Conservation (phyloP, 352 stramenopile genomes). For the Phytophthora fragariae region DNA sequence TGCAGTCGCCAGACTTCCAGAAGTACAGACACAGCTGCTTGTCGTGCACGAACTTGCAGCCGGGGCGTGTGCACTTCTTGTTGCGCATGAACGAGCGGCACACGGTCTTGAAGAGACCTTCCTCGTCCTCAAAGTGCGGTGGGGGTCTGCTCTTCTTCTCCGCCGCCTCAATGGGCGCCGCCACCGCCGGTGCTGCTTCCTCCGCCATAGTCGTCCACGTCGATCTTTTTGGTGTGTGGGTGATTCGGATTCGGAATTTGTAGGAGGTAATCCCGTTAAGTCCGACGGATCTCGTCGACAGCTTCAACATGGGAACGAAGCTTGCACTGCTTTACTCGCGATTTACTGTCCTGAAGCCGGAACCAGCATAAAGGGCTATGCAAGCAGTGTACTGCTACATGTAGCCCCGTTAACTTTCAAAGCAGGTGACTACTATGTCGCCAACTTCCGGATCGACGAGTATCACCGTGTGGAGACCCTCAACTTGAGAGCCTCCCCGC, state of each 20-base stretch:
- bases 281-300: neutral
- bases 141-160: slow-evolving; percentile 15
- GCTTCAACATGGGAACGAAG: neutral
- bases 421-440: no score
- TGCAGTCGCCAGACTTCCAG: slow-evolving; percentile 61
- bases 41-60: slow-evolving; percentile 69
- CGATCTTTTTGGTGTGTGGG: slow-evolving; percentile 14
- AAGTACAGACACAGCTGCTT: slow-evolving; percentile 53
- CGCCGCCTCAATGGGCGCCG: neutral
- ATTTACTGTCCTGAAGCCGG: no score
- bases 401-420: no score
- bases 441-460: neutral
- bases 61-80: slow-evolving; percentile 38
- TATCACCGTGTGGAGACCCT: neutral
- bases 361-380: no score
- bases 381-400: no score
- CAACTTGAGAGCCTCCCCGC: no score
- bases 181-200: slow-evolving; percentile 17
- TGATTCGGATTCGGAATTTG: neutral
- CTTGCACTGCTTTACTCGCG: no score
- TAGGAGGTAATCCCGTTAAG: neutral
- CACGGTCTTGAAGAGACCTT: slow-evolving; percentile 66
- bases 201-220: slow-evolving; percentile 17
- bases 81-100: slow-evolving; percentile 63
- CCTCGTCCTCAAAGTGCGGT: slow-evolving; percentile 59